Evolutionary conservation across 495 filamentous ascomycete species (phyloP).

Genomic region (Neurospora sp.): DNA sequence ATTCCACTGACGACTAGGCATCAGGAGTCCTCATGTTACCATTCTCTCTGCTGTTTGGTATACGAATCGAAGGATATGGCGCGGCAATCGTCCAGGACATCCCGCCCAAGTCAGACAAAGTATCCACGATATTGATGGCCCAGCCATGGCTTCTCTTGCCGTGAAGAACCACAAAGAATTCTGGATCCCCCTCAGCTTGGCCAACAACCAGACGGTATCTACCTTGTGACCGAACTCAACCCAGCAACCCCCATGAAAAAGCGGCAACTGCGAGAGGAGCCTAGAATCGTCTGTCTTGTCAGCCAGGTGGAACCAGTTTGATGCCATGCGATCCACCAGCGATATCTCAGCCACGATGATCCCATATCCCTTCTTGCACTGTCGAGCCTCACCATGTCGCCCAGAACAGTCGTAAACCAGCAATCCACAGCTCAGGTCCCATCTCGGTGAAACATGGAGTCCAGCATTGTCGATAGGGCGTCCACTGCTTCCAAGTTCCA

Average conservation of each 20-base stretch:
- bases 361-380: not conserved
- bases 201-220: not conserved
- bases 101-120: not conserved
- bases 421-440: not conserved
- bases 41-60: not conserved
- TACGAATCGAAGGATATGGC: not conserved
- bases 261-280: not conserved
- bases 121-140: not conserved
- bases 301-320: not conserved
- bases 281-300: not conserved
- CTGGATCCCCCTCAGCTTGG: not conserved
- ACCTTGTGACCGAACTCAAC: not conserved
- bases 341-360: not conserved
- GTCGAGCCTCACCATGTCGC: not conserved
- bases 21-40: not conserved
- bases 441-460: not conserved
- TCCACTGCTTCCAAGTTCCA: not conserved
- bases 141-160: not conserved
- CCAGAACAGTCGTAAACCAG: not conserved
- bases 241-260: not conserved
- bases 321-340: not conserved
- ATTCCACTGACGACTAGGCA: not conserved
- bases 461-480: not conserved
- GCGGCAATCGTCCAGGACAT: not conserved
- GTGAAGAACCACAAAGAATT: not conserved